Percentiles rank a stretch among this genome's conserved stretches.
Conservation (phyloP, 1,139 yeast species). For the Taphrina deformans region DNA sequence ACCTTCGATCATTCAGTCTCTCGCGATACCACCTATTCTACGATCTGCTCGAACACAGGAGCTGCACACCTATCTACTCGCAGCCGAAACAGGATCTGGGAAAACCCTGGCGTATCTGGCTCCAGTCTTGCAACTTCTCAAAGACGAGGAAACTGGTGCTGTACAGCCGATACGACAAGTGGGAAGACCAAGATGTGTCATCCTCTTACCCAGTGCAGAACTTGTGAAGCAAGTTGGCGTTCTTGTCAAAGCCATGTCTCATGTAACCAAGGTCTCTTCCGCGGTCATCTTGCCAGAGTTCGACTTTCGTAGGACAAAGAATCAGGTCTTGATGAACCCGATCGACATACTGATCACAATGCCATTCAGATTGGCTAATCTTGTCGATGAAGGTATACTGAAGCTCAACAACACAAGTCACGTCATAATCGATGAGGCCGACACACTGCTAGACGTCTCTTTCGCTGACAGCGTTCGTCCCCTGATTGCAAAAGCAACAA, state of each 20-base stretch:
- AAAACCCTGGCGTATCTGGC: conserved; percentile 89
- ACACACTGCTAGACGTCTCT: conserved; percentile 81
- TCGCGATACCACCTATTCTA: conserved; percentile 51
- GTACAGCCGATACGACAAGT: conserved; percentile 40
- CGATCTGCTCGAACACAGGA: conserved; percentile 44
- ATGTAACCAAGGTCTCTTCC: conserved; percentile 43
- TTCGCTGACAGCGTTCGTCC: conserved; percentile 69
- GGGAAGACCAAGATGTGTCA: conserved; percentile 58
- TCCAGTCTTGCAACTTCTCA: conserved; percentile 68
- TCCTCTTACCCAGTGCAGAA: conserved; percentile 86
- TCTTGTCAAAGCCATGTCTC: conserved; percentile 61
- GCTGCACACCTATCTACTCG: conserved; percentile 66
- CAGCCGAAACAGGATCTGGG: conserved; percentile 97
- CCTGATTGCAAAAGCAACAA: conserved; percentile 54
- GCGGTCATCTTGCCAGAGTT: conserved; percentile 41
- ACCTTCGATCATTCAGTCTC: conserved; percentile 66
- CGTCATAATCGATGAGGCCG: conserved; percentile 92
- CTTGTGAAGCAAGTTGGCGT: conserved; percentile 74
- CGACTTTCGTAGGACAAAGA: conserved; percentile 32
- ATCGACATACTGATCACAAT: conserved; percentile 82
- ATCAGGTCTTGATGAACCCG: conserved; percentile 45
- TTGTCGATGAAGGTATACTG: conserved; percentile 33
- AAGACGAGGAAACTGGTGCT: conserved; percentile 42
- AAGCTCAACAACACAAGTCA: conserved; percentile 47
- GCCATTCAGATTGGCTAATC: conserved; percentile 51